Evolutionary conservation across 1,284 basidiomycete species (phyloP).

Genomic region (Blastosporella zonata): DNA sequence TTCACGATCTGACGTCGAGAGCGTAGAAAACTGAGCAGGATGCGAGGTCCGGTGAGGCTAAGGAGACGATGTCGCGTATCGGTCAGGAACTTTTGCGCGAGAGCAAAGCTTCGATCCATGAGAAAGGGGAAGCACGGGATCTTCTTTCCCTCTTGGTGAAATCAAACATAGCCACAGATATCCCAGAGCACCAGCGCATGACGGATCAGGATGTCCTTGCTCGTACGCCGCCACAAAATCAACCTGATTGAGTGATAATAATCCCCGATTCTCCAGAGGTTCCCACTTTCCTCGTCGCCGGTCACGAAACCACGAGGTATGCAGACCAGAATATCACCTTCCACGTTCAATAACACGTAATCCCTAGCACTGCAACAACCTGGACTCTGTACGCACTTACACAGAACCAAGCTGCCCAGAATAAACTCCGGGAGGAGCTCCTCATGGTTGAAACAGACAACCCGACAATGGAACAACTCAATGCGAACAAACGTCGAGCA

Average conservation of each 20-base stretch:
- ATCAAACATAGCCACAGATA: slow-evolving; percentile 61
- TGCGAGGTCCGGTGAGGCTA: slow-evolving; percentile 24
- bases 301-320: slow-evolving; percentile 76
- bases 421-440: slow-evolving; percentile 68
- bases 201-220: slow-evolving; percentile 71
- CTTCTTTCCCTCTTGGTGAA: slow-evolving; percentile 54
- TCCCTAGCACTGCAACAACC: slow-evolving; percentile 42
- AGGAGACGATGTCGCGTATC: slow-evolving; percentile 37
- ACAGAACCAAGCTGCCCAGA: slow-evolving; percentile 52
- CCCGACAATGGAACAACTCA: slow-evolving; percentile 61
- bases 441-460: slow-evolving; percentile 42
- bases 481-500: too few species aligned
- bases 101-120: slow-evolving; percentile 36
- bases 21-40: slow-evolving; percentile 28
- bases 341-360: not conserved
- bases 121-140: slow-evolving; percentile 36
- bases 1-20: slow-evolving; percentile 16
- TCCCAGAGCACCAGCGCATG: slow-evolving; percentile 57
- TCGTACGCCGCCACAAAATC: slow-evolving; percentile 45
- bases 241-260: not conserved
- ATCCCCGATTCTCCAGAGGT: slow-evolving; percentile 37
- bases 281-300: slow-evolving; percentile 61
- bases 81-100: slow-evolving; percentile 44
- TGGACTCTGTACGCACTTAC: slow-evolving; percentile 68
- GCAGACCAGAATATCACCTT: not conserved